Evolutionary conservation across 257 asterid species (phyloP), one percentile per base, ranked within the genome.

Genomic region (Linaria vulgaris): DNA sequence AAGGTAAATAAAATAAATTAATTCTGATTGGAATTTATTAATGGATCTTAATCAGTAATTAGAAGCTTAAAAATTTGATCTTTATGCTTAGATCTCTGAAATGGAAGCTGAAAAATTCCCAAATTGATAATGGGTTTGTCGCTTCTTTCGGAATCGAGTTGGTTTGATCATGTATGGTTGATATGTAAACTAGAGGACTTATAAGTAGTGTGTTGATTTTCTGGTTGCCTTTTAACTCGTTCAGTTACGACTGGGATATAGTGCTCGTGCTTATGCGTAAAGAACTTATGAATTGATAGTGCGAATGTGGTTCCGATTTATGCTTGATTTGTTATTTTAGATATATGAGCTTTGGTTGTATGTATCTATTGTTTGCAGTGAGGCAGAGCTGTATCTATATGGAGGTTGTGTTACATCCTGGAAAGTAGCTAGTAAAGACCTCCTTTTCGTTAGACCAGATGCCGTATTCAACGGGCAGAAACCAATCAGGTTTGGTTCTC

Each of bases 381-480:
- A 83, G 80, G 99, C 96, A 5, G 99, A 94, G 79, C 61, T 94
- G 44, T 94, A 94, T 80, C 74, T 89, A 23, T 94, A 79, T 80
- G 99, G 99, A 72, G 99, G 91, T 47, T 94, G 99, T 69, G 73
- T 94, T 70, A 85, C 99, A 46, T 94, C 99, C 55, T 94, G 99
- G 99, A 94, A 87, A 85, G 96, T 94, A 56, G 90, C 82, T 54
- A 66, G 41, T 63, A 94, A 79, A 69, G 96, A 94, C 83, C 85
- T 94, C 73, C 96, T 94, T 64, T 94, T 89, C 69, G 99, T 94
- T 69, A 88, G 99, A 60, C 99, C 99, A 59, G 99, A 94, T 81
- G 99, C 99, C 69, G 96, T 85, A 53, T 90, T 89, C 68, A 81
- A 81, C 20, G 97, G 99, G 47, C 89, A 87, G 80, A 94, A 94